Conservation (phyloP, 306 rosid genomes). For the Spatholobus suberectus region DNA sequence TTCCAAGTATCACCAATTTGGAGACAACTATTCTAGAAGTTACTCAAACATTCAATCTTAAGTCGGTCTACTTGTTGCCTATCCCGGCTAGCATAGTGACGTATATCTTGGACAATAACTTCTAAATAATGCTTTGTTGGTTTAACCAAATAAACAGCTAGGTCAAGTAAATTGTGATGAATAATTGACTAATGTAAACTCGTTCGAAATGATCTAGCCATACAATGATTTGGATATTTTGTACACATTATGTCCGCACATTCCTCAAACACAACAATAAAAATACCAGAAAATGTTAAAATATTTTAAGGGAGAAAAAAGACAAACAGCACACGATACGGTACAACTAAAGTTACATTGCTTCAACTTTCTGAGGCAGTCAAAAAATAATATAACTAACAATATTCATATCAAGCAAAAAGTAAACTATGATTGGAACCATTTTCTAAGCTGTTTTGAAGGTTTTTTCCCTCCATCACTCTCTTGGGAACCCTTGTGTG, state of each 20-base stretch:
- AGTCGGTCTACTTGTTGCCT: too few relatives aligned
- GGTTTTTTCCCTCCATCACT: conserved; percentile 57
- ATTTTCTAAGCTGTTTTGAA: conserved; percentile 74
- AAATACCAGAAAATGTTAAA: not conserved
- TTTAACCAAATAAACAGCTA: not conserved
- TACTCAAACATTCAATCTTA: too few relatives aligned
- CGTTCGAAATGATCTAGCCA: not conserved
- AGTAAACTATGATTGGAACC: conserved; percentile 66
- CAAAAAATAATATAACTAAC: not conserved
- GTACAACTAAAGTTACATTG: conserved; percentile 45
- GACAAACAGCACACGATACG: not conserved
- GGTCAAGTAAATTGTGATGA: not conserved
- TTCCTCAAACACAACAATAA: not conserved
- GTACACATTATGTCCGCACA: not conserved
- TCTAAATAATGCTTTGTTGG: not conserved
- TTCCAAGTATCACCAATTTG: too few relatives aligned
- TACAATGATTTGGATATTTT: not conserved
- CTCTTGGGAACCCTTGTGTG: conserved; percentile 53
- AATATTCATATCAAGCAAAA: conserved; percentile 32
- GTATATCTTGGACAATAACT: too few relatives aligned
- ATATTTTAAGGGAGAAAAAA: not conserved
- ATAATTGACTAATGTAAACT: not conserved
- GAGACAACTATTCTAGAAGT: too few relatives aligned
- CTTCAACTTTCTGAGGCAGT: not conserved
- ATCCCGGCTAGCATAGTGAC: too few relatives aligned